These are phyloP conservation scores for Fusarium equiseti DNA, from an alignment of 2,329 filamentous ascomycete genomes.

Conservation along the genomic window DNA sequence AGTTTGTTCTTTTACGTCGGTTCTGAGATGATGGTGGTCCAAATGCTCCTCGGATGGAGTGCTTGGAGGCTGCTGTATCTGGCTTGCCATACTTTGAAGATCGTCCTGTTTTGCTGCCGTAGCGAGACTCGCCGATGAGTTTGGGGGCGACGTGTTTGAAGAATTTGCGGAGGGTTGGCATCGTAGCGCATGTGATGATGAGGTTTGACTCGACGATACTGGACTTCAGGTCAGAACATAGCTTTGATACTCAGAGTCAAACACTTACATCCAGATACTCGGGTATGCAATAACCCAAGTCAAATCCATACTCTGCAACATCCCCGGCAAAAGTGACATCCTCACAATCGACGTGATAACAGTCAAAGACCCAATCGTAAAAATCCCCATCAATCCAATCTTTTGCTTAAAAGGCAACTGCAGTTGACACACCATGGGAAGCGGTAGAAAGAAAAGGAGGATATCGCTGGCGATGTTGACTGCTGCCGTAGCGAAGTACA, in stretches of 20 bases:
- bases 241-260: too few species aligned
- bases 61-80: slow-evolving; percentile 21
- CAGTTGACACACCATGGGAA: slow-evolving; percentile 60
- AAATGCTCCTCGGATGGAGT: slow-evolving; percentile 10
- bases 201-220: slow-evolving; percentile 55
- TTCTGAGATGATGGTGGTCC: slow-evolving; percentile 19
- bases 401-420: slow-evolving; percentile 61
- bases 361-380: slow-evolving; percentile 57
- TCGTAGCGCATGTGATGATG: slow-evolving; percentile 56
- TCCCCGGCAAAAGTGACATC: slow-evolving; percentile 45
- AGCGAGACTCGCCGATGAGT: slow-evolving; percentile 47
- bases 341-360: slow-evolving; percentile 52
- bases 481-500: slow-evolving; percentile 62
- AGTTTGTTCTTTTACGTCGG: slow-evolving; percentile 35
- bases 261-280: slow-evolving; percentile 48
- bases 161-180: slow-evolving; percentile 57
- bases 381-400: slow-evolving; percentile 58
- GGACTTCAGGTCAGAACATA: not conserved
- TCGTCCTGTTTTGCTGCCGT: slow-evolving; percentile 40
- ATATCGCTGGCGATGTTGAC: slow-evolving; percentile 63
- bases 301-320: slow-evolving; percentile 45
- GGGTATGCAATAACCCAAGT: slow-evolving; percentile 49
- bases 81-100: slow-evolving; percentile 37
- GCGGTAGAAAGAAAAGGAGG: slow-evolving; percentile 59
- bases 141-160: slow-evolving; percentile 53